These are phyloP conservation scores for Schizophyllum amplum DNA, from an alignment of 1,284 basidiomycete genomes.

Conservation along the genomic window DNA sequence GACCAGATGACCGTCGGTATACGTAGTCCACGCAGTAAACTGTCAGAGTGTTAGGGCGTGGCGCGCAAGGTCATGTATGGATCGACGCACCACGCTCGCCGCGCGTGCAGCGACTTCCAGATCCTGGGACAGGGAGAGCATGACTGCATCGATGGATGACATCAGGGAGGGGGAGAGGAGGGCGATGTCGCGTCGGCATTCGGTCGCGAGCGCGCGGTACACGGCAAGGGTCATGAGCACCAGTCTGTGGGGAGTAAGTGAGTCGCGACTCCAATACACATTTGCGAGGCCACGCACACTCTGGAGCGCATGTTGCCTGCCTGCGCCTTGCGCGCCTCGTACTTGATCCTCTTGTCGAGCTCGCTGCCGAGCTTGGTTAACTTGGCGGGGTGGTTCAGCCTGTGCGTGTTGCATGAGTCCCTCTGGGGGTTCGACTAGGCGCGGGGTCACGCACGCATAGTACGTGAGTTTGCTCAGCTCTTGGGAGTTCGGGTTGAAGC, in stretches of 20 bases:
- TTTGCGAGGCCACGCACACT: conserved; percentile 50
- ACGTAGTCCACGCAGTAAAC: conserved; percentile 93
- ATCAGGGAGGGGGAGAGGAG: conserved; percentile 79
- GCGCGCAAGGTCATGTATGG: neutral
- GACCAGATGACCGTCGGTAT: conserved; percentile 77
- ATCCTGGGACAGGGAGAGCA: conserved; percentile 62
- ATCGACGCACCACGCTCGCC: conserved; percentile 65
- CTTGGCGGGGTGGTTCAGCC: conserved; percentile 81
- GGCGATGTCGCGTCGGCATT: conserved; percentile 83
- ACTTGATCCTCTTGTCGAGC: conserved; percentile 69
- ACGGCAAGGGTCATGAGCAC: conserved; percentile 86
- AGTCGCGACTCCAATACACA: neutral
- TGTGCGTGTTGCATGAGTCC: conserved; percentile 2
- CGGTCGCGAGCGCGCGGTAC: conserved; percentile 77
- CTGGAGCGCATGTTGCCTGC: conserved; percentile 70
- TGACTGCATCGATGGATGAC: conserved; percentile 60
- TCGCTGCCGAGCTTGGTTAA: conserved; percentile 80
- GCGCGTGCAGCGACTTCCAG: conserved; percentile 81
- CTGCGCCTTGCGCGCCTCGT: conserved; percentile 63
- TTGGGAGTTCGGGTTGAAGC: conserved; percentile 82
- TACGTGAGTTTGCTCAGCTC: conserved; percentile 90
- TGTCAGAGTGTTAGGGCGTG: conserved; percentile 19
- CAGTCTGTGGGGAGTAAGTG: conserved; percentile 37
- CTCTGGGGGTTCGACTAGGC: neutral
- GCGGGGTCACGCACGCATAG: conserved; percentile 51